These are phyloP conservation scores for Colletotrichum sp. DNA, from an alignment of 2,329 filamentous ascomycete species.

Conservation along the genomic window DNA sequence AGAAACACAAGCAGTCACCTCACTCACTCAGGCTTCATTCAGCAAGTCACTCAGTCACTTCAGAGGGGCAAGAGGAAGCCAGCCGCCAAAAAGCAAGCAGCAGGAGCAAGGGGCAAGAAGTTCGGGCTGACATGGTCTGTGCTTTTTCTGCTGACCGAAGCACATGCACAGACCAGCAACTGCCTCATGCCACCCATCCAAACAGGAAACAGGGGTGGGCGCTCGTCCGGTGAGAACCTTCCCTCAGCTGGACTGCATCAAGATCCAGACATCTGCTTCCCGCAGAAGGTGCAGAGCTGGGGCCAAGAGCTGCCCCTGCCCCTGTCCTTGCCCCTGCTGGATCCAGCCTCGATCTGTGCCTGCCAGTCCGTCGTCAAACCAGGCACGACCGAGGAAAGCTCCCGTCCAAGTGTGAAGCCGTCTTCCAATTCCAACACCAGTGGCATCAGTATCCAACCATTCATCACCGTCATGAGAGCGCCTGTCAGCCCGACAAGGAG, in stretches of 20 bases:
- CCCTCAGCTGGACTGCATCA: background rate
- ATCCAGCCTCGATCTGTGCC: background rate
- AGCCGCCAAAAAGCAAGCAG: background rate
- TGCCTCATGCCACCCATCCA: background rate
- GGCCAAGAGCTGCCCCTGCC: background rate
- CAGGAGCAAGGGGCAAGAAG: background rate
- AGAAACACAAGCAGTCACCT: background rate
- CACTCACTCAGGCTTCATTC: background rate
- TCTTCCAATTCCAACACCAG: background rate
- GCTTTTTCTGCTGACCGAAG: background rate
- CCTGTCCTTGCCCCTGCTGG: background rate
- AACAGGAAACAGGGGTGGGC: background rate
- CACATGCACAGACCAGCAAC: background rate
- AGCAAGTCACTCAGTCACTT: background rate
- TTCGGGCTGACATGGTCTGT: background rate
- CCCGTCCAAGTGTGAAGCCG: background rate
- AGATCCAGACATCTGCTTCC: background rate
- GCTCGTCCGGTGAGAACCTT: background rate
- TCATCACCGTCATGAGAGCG: background rate
- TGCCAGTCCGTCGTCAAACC: background rate
- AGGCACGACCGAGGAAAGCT: background rate
- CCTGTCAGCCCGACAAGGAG: background rate
- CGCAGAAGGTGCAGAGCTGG: background rate
- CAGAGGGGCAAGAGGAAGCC: background rate
- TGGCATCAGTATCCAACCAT: background rate